These are phyloP conservation scores for Penicillium decumbens DNA, from an alignment of 2,329 filamentous ascomycete genomes.

Conservation along the genomic window DNA sequence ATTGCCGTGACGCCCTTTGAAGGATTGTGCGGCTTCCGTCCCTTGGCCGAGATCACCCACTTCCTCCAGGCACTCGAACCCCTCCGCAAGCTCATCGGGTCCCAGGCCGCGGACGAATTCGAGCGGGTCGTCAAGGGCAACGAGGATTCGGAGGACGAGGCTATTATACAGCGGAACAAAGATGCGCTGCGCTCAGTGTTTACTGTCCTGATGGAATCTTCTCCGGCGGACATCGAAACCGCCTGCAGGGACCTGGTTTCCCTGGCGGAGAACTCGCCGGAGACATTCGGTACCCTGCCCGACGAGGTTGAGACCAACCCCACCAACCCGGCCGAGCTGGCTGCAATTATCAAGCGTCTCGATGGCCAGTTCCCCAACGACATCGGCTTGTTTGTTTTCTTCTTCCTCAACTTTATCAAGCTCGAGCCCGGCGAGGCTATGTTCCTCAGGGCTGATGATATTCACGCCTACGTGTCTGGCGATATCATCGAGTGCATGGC, in stretches of 20 bases:
- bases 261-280: slow-evolving; percentile 63
- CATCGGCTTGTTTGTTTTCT: slow-evolving; percentile 89
- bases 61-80: slow-evolving; percentile 67
- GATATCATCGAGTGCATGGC: slow-evolving; percentile 99
- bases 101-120: slow-evolving; percentile 47
- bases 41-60: slow-evolving; percentile 76
- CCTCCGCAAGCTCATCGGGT: slow-evolving; percentile 62
- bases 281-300: slow-evolving; percentile 62
- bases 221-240: slow-evolving; percentile 59
- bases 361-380: slow-evolving; percentile 82
- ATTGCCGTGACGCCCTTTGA: slow-evolving; percentile 96
- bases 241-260: slow-evolving; percentile 66
- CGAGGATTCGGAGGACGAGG: slow-evolving; percentile 46
- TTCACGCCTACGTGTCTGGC: slow-evolving; percentile 73
- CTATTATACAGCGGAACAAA: slow-evolving; percentile 62
- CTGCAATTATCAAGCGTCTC: slow-evolving; percentile 70
- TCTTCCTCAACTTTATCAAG: slow-evolving; percentile 94
- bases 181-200: slow-evolving; percentile 71
- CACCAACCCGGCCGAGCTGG: slow-evolving; percentile 55
- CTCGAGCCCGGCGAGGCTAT: slow-evolving; percentile 86
- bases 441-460: slow-evolving; percentile 94
- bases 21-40: slow-evolving; percentile 91
- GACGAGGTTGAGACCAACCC: slow-evolving; percentile 35
- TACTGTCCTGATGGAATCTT: slow-evolving; percentile 72
- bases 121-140: slow-evolving; percentile 56